A percentile compares a stretch with the other conserved stretches of the same genome.
Conservation (phyloP, 495 filamentous ascomycete genomes). For the Aspergillus asperescens region DNA sequence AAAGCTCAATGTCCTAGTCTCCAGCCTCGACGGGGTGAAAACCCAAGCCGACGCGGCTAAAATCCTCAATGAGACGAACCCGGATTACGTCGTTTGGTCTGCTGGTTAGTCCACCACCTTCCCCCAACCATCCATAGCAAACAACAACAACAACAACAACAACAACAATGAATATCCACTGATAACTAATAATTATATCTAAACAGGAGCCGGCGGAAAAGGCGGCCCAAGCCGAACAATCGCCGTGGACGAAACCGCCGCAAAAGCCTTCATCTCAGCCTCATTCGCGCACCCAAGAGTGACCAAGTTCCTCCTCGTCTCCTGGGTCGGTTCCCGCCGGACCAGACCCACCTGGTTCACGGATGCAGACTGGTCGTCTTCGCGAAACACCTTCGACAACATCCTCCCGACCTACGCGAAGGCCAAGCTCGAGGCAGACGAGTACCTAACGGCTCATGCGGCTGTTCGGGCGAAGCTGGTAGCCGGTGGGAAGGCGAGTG, state of each 20-base stretch:
- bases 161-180: not conserved
- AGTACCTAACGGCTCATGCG: constrained; percentile 57
- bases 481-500: constrained; percentile 25
- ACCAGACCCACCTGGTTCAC: constrained; percentile 61
- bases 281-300: constrained; percentile 53
- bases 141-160: too few relatives aligned
- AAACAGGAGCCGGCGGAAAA: constrained; percentile 69
- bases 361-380: constrained; percentile 50
- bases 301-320: constrained; percentile 70
- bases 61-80: constrained; percentile 54
- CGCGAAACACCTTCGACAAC: constrained; percentile 47
- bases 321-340: constrained; percentile 57
- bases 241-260: constrained; percentile 63
- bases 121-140: too few relatives aligned
- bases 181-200: not conserved
- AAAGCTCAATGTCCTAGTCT: constrained; percentile 55
- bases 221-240: constrained; percentile 57
- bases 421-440: constrained; percentile 73
- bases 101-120: constrained; percentile 52
- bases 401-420: constrained; percentile 60
- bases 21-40: constrained; percentile 65
- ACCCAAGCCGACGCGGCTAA: constrained; percentile 54
- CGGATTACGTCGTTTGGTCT: constrained; percentile 74
- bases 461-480: constrained; percentile 41
- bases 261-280: constrained; percentile 64